Evolutionary conservation across 2,329 filamentous ascomycete species (phyloP), one percentile per base, ranked within the genome.

Genomic region (Verticillium isaacii): DNA sequence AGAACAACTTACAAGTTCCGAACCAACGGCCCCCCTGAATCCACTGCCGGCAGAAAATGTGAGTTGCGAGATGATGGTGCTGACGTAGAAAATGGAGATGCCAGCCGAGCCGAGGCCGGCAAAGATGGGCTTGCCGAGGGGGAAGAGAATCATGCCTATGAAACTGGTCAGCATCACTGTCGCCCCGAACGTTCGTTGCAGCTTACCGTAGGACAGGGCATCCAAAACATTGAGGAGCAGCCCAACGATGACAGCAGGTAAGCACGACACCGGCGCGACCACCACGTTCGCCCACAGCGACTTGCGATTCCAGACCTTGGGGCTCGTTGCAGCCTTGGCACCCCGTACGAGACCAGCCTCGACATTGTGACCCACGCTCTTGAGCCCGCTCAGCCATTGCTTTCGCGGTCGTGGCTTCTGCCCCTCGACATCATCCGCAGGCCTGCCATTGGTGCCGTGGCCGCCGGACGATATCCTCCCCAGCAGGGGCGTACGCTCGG

Each of bases 31-130:
- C 17, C 95, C 94, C 67, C 85, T 89, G 78, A 99, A 99, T 37
- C 92, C 88, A 70, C 93, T 97, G 0, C 92, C 90, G 23, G 84
- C 83, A 0, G 94, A 97, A 73, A 94, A 98, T 17, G 92, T 90
- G 59, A 99, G 75, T 73, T 99, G 95, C 0, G 95, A 91, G 50
- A 98, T 85, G 65, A 99, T 97, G 62, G 93, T 97, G 81, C 93
- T 97, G 68, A 99, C 91, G 74, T 98, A 99, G 78, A 98, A 99
- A 76, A 99, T 97, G 0, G 95, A 97, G 61, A 99, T 97, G 29
- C 95, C 95, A 61, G 97, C 94, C 0, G 94, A 89, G 1, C 94
- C 95, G 7, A 98, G 85, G 65, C 89, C 85, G 32, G 89, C 86
- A 73, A 99, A 99, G 23, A 97, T 84, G 8, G 91, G 87, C 65